Conservation (phyloP, 768 basidiomycete species). For the Russula olivacea region DNA sequence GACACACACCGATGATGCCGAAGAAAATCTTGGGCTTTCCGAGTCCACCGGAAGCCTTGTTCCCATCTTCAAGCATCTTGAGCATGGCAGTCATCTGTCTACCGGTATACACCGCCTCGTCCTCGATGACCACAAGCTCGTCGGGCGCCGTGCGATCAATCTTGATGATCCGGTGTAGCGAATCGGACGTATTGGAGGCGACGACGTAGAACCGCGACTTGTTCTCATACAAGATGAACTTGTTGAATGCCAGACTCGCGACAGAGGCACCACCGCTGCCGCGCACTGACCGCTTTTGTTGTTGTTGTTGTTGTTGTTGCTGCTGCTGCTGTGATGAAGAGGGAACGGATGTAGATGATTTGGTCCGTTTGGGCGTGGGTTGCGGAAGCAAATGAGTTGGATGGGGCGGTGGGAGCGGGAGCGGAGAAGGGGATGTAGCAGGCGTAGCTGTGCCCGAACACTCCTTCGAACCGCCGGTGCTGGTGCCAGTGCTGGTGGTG, state of each 20-base stretch:
- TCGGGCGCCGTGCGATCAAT: conserved; percentile 81
- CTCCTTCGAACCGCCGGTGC: background rate
- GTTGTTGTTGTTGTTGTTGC: too few species aligned
- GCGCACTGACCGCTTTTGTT: background rate
- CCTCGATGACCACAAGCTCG: conserved; percentile 75
- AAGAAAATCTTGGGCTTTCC: conserved; percentile 75
- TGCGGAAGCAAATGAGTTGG: background rate
- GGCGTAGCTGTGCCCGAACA: background rate
- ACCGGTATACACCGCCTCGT: conserved; percentile 81
- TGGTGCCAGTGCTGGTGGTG: background rate
- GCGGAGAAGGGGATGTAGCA: background rate
- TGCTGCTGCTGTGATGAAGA: background rate
- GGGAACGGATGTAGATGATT: conserved; percentile 1
- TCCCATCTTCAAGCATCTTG: conserved; percentile 95
- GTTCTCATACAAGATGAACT: conserved; percentile 93
- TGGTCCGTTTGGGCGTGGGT: background rate
- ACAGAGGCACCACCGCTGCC: background rate
- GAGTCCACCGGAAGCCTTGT: conserved; percentile 80
- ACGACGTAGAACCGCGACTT: conserved; percentile 86
- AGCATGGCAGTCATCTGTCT: conserved; percentile 87
- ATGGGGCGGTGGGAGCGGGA: background rate
- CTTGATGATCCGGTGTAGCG: conserved; percentile 87
- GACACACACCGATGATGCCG: conserved; percentile 74
- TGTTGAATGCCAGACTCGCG: conserved; percentile 46
- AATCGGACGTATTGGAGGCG: conserved; percentile 83